Evolutionary conservation across 352 stramenopile genomes (phyloP).

Genomic region (Phytopythium cucurbitacearum): DNA sequence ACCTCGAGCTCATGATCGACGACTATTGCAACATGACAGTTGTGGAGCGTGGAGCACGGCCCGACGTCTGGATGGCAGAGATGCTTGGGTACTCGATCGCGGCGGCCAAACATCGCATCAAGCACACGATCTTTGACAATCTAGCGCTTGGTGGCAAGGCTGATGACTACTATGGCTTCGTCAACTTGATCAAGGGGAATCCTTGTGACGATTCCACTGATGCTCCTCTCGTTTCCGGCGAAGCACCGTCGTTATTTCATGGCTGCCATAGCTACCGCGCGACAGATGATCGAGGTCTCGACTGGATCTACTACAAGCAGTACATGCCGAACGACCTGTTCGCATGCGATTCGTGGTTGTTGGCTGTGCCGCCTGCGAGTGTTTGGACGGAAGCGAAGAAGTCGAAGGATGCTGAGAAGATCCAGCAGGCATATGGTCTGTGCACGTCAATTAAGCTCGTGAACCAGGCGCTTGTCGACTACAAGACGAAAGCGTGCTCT

Average conservation of each 20-base stretch:
- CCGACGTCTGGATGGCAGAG: slow-evolving; percentile 38
- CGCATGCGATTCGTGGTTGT: slow-evolving; percentile 71
- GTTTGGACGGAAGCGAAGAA: slow-evolving; percentile 63
- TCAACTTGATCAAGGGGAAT: slow-evolving; percentile 53
- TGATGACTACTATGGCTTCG: slow-evolving; percentile 58
- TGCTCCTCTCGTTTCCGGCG: slow-evolving; percentile 31
- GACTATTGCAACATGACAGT: slow-evolving; percentile 69
- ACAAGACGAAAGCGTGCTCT: slow-evolving; percentile 46
- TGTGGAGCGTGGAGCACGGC: slow-evolving; percentile 29
- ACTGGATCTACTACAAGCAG: slow-evolving; percentile 65
- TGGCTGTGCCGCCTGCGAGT: slow-evolving; percentile 45
- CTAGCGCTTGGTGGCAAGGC: slow-evolving; percentile 46
- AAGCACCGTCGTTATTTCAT: slow-evolving; percentile 43
- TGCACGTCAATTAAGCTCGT: slow-evolving; percentile 75
- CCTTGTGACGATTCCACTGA: slow-evolving; percentile 35
- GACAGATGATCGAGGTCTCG: slow-evolving; percentile 33
- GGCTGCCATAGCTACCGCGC: slow-evolving; percentile 37
- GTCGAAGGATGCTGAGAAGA: slow-evolving; percentile 30
- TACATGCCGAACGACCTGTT: slow-evolving; percentile 72
- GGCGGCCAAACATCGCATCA: slow-evolving; percentile 57
- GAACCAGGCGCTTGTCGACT: slow-evolving; percentile 65
- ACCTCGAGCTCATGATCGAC: slow-evolving; percentile 46
- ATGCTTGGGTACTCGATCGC: slow-evolving; percentile 60
- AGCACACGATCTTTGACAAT: slow-evolving; percentile 74
- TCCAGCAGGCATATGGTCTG: slow-evolving; percentile 69